These are phyloP conservation scores for Oxytropis ochrocephala DNA, from an alignment of 306 rosid species.

Conservation along the genomic window DNA sequence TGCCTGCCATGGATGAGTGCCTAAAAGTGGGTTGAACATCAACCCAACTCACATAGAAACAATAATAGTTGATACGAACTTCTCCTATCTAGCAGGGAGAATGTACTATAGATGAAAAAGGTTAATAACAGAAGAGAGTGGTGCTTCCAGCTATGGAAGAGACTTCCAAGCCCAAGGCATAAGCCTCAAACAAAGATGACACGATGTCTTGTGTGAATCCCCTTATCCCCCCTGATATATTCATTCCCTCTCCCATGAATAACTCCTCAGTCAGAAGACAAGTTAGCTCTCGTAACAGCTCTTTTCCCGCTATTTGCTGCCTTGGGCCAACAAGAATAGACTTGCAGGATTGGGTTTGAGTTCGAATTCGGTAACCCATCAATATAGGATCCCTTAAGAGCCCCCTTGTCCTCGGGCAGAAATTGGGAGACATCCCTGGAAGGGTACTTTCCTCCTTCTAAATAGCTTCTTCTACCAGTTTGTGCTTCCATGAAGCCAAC, in stretches of 20 bases:
- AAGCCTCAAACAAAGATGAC: neutral
- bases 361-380: neutral
- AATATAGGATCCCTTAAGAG: neutral
- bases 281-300: neutral
- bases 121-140: neutral
- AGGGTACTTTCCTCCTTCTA: neutral
- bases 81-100: neutral
- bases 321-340: neutral
- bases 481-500: neutral
- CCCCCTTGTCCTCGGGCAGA: neutral
- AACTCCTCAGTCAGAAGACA: neutral
- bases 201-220: neutral
- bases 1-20: neutral
- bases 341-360: neutral
- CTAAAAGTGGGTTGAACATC: neutral
- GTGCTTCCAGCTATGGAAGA: neutral
- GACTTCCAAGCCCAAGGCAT: neutral
- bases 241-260: neutral
- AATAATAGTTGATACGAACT: neutral
- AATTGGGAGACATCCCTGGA: neutral
- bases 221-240: neutral
- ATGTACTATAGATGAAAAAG: neutral
- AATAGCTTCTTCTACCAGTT: neutral
- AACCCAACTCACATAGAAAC: neutral
- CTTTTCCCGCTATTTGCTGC: neutral